Evolutionary conservation across 2,329 filamentous ascomycete species (phyloP).

Genomic region (Zymoseptoria crescenta): DNA sequence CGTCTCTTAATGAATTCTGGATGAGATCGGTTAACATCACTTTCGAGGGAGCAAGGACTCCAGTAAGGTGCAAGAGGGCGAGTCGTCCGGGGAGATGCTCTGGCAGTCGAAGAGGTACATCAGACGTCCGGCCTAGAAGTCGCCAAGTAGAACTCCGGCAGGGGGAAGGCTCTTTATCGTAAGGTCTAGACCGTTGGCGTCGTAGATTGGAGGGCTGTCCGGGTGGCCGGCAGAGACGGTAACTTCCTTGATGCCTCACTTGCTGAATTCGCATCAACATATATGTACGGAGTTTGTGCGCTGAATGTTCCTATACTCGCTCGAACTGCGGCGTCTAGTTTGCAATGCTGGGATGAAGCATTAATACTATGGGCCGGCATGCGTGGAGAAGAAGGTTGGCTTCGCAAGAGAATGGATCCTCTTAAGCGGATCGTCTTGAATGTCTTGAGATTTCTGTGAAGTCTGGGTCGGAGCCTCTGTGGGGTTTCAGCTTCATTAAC

Average conservation of each 20-base stretch:
- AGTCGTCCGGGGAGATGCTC: no score
- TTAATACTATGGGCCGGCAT: constrained; percentile 9
- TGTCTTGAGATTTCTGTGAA: constrained; percentile 37
- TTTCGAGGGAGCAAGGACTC: no score
- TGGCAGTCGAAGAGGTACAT: no score
- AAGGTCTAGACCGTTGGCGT: no score
- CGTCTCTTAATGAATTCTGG: no score
- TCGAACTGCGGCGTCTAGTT: constrained; percentile 40
- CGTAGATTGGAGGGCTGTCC: no score
- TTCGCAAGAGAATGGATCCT: constrained; percentile 43
- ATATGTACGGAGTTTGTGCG: constrained; percentile 48
- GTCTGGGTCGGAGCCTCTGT: constrained; percentile 22
- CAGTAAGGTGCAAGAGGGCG: no score
- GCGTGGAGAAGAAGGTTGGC: constrained; percentile 47
- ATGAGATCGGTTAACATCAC: no score
- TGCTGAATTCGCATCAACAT: constrained; percentile 64
- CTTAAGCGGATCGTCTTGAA: constrained; percentile 37
- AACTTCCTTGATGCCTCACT: constrained; percentile 42
- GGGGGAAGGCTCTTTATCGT: no score
- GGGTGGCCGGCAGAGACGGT: no score
- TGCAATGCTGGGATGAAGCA: constrained; percentile 31
- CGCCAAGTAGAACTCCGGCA: no score
- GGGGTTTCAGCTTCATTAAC: constrained; percentile 5
- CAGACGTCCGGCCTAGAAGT: no score
- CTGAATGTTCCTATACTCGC: constrained; percentile 44